phyloP scores from a whole-genome alignment of 176 grass and related monocot genomes.

The Lolium perenne region DNA sequence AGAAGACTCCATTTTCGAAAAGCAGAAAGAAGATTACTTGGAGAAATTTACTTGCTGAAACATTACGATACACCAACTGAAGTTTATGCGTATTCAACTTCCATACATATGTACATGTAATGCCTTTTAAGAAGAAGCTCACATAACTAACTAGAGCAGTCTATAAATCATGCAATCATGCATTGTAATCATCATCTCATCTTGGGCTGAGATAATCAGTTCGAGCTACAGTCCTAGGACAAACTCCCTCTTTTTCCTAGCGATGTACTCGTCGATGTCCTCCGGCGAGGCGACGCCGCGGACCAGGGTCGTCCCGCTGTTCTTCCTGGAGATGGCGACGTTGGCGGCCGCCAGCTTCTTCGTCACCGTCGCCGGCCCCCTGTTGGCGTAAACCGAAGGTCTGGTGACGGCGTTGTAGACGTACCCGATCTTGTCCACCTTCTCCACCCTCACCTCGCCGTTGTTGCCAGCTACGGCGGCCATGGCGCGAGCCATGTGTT shows the following conservation, averaged over 20 bases:
- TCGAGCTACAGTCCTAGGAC: neutral
- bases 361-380: neutral
- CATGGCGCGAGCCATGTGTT: conserved; percentile 22
- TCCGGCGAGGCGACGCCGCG: neutral
- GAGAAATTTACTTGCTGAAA: neutral
- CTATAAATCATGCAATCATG: neutral
- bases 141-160: neutral
- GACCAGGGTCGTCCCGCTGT: neutral
- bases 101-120: neutral
- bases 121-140: neutral
- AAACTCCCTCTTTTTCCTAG: conserved; percentile 15
- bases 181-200: neutral
- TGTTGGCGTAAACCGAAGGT: neutral
- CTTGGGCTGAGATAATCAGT: neutral
- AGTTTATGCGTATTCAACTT: neutral
- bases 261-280: conserved; percentile 29
- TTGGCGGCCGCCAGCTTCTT: conserved; percentile 5
- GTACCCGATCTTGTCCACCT: conserved; percentile 38
- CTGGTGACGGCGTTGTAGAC: conserved; percentile 29
- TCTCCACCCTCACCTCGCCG: conserved; percentile 40
- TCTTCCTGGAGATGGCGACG: neutral
- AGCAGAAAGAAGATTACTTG: neutral
- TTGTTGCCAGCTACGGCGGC: conserved; percentile 14
- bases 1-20: neutral
- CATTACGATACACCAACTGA: too few species aligned